Evolutionary conservation across 306 rosid species (phyloP), one percentile per base, ranked within the genome.

Genomic region (Cucumis melo): DNA sequence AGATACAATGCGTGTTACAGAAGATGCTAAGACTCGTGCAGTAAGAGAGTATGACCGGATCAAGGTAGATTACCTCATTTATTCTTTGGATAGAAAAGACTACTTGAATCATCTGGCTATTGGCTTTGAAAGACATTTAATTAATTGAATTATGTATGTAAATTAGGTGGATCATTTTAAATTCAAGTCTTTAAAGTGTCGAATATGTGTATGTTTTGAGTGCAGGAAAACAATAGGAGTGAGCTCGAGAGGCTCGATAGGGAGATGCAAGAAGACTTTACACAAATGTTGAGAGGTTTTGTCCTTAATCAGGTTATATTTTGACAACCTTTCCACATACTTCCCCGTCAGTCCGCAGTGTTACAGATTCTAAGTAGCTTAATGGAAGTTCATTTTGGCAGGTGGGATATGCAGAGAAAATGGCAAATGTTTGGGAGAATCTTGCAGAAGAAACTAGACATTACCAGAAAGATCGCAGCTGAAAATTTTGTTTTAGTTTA

Each of bases 371-470:
- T 44, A 51, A 77, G 53, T 68, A 75, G 64, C 39, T 42, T 42
- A 44, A 67, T 42, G 20, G 24, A 42, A 67, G 29, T 66, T 66
- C 74, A 42, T 68, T 42, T 21, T 68, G 39, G 34, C 77, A 95
- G 99, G 98, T 89, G 55, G 99, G 99, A 46, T 95, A 92, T 81
- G 92, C 96, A 3, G 99, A 95, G 87, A 95, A 95, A 85, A 92
- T 95, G 50, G 91, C 97, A 59, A 85, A 92, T 62, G 99, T 89
- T 20, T 95, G 99, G 98, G 76, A 88, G 24, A 95, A 87, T 82
- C 92, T 95, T 20, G 93, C 85, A 12, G 99, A 95, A 81, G 99
- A 95, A 19, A 92, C 96, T 2, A 77, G 86, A 44, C 82, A 83
- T 27, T 92, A 95, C 76, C 82, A 71, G 38, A 81, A 82, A 62